Conservation (phyloP, 805 yeast species). For the Barnettozyma wickerhamii region DNA sequence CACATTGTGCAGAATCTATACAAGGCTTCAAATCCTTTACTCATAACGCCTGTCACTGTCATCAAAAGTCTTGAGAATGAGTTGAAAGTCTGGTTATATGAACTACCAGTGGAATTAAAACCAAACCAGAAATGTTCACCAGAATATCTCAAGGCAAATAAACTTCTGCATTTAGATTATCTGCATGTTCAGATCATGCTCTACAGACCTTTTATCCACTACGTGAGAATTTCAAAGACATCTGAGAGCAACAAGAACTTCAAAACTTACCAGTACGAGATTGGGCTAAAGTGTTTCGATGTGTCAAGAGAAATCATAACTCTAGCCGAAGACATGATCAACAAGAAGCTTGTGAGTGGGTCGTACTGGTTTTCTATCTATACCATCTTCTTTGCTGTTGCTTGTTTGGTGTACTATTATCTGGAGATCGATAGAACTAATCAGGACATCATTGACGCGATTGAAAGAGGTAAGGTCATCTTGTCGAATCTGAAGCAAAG, state of each 20-base stretch:
- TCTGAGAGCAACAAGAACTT: conserved; percentile 40
- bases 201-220: conserved; percentile 86
- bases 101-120: conserved; percentile 67
- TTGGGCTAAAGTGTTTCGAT: conserved; percentile 81
- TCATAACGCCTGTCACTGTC: conserved; percentile 31
- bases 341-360: conserved; percentile 68
- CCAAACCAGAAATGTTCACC: conserved; percentile 41
- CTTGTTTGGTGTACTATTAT: conserved; percentile 73
- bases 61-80: conserved; percentile 69
- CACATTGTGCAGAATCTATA: conserved; percentile 70
- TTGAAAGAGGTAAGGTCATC: conserved; percentile 74
- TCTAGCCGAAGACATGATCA: conserved; percentile 75
- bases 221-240: conserved; percentile 31
- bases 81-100: conserved; percentile 67
- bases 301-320: conserved; percentile 79
- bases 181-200: conserved; percentile 79
- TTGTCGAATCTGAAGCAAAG: conserved; percentile 65
- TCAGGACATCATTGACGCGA: conserved; percentile 55
- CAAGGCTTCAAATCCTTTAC: conserved; percentile 40
- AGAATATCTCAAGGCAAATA: conserved; percentile 66
- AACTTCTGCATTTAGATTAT: conserved; percentile 67
- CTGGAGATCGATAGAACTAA: conserved; percentile 45
- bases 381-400: conserved; percentile 88
- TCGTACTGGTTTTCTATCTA: conserved; percentile 94
- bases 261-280: conserved; percentile 46